Conservation (phyloP, 495 filamentous ascomycete genomes). For the Aspergillus funiculosus region DNA sequence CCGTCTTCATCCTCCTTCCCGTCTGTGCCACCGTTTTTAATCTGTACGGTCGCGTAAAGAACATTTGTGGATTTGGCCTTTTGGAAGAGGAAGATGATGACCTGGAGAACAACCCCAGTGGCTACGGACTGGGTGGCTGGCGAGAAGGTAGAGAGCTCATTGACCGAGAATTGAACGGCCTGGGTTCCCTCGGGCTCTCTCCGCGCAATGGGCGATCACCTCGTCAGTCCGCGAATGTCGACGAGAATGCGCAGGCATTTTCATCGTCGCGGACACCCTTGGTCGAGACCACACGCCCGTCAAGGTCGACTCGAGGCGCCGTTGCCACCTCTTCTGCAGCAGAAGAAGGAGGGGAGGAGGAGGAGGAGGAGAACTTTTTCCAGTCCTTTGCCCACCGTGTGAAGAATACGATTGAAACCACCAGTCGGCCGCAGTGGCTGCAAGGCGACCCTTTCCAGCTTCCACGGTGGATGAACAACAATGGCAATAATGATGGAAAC, state of each 20-base stretch:
- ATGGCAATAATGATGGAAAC: constrained; percentile 32
- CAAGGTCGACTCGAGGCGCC: constrained; percentile 26
- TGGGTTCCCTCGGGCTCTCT: constrained; percentile 46
- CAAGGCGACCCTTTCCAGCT: constrained; percentile 62
- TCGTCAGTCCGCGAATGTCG: constrained; percentile 25
- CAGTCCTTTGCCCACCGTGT: constrained; percentile 77
- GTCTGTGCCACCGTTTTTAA: constrained; percentile 79
- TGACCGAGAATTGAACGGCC: constrained; percentile 73
- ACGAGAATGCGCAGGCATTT: constrained; percentile 25
- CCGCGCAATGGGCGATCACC: constrained; percentile 31
- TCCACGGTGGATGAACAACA: constrained; percentile 71
- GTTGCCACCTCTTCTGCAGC: constrained; percentile 29
- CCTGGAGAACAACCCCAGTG: constrained; percentile 54
- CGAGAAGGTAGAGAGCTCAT: constrained; percentile 91
- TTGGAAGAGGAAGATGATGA: constrained; percentile 72
- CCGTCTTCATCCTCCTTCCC: constrained; percentile 76
- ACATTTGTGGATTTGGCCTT: constrained; percentile 69
- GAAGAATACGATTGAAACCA: constrained; percentile 82
- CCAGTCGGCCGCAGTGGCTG: constrained; percentile 76
- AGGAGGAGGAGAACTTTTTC: constrained; percentile 76
- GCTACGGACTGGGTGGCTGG: constrained; percentile 79
- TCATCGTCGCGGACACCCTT: constrained; percentile 29
- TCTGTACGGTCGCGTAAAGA: constrained; percentile 75
- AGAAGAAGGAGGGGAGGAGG: constrained; percentile 50
- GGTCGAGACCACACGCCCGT: constrained; percentile 24